These are phyloP conservation scores for Skeletonema costatum DNA, from an alignment of 108 stramenopile genomes.

Conservation along the genomic window DNA sequence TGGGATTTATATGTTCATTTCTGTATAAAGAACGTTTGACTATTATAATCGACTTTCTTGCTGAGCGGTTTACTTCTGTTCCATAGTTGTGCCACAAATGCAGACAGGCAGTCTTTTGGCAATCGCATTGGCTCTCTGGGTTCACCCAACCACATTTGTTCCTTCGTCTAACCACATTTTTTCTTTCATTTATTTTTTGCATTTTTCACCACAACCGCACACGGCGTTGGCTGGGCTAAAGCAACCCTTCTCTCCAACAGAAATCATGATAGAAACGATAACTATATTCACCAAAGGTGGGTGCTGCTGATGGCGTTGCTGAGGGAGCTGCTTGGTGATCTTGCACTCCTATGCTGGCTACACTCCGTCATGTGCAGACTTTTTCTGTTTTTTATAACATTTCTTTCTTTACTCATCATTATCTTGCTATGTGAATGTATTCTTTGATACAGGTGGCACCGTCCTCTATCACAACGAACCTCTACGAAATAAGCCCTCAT, in stretches of 20 bases:
- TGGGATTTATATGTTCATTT: constrained; percentile 2
- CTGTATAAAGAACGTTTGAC: background rate
- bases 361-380: background rate
- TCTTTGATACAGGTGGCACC: constrained; percentile 21
- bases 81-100: no score
- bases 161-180: background rate
- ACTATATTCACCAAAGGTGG: constrained; percentile 79
- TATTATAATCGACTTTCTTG: background rate
- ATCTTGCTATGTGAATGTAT: background rate
- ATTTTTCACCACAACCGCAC: background rate
- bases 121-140: background rate
- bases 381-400: background rate
- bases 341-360: background rate
- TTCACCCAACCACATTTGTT: background rate
- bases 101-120: background rate
- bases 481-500: constrained; percentile 1
- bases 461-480: constrained; percentile 47
- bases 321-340: background rate
- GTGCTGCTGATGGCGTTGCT: background rate
- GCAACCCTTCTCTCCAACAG: background rate
- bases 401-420: background rate
- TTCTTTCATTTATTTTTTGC: no score
- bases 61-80: background rate
- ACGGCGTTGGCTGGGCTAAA: background rate
- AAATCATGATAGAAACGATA: constrained; percentile 71